Evolutionary conservation across 257 asterid genomes (phyloP), one percentile per base, ranked within the genome.

Genomic region (Primulina eburnea): DNA sequence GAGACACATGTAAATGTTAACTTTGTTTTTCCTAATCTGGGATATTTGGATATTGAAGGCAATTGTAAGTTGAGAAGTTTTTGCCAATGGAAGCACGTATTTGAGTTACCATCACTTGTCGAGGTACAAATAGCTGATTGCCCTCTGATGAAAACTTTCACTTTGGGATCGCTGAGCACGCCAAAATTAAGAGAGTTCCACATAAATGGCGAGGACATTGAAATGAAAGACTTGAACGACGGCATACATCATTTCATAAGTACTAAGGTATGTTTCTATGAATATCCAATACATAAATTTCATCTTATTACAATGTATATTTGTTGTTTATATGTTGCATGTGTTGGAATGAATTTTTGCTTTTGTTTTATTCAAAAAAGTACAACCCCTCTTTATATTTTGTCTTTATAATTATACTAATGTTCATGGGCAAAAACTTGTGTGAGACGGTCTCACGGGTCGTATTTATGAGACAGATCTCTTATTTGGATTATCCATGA

Each of bases 11-110:
- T 11, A 8, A n/a, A 47, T 9, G 18, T 11, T 4, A 17, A 34
- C 4, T 17, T 17, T 33, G 4, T 35, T 2, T 71, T 71, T 35
- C 70, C 76, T 12, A 17, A 34, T 1, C 26, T 76, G 53, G 34
- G 67, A 76, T 4, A 1, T 6, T 21, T 75, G 6, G 0, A 7
- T 4, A 52, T 68, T 6, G 0, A 0, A 4, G 0, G 4, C n/a
- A 70, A 53, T 2, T 60, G 20, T 8, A 24, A 68, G 34, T 20
- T 70, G 67, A n/a, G 33, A 59, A 60, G 38, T 29, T 40, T 70
- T 28, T 38, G 67, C 21, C 35, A 38, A 57, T 57, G 58, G 65
- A 58, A 9, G 8, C 17, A 37, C 12, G 58, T 16, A 1, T 14
- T 69, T 11, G 58, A 69, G 58, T 37, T 69, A 6, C 65, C 65